These are phyloP conservation scores for Coemansia sp. DNA, from an alignment of 192 early-diverging fungal species.

Conservation along the genomic window DNA sequence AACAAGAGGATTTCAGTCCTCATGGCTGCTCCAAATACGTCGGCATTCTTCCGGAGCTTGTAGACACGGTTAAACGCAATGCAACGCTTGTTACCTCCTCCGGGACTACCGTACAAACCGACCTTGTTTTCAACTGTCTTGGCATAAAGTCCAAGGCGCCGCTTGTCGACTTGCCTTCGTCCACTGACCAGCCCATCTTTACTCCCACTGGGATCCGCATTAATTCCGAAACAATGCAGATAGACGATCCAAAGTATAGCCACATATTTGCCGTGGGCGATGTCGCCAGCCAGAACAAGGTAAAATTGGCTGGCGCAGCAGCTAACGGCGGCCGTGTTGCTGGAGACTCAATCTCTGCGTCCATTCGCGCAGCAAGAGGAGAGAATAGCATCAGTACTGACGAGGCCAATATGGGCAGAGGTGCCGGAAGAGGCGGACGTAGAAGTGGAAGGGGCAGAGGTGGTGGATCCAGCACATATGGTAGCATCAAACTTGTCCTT, in stretches of 20 bases:
- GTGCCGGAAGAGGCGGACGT: not conserved
- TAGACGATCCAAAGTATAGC: constrained; percentile 61
- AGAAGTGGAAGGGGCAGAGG: not conserved
- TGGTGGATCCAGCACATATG: constrained; percentile 9
- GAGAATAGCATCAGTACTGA: not conserved
- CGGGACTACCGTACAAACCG: constrained; percentile 25
- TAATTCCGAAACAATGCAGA: constrained; percentile 60
- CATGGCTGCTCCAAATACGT: constrained; percentile 28
- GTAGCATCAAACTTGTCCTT: constrained; percentile 46
- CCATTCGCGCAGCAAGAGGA: constrained; percentile 22
- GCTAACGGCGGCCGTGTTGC: constrained; percentile 26
- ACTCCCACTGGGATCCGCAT: constrained; percentile 52
- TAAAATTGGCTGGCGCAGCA: constrained; percentile 46
- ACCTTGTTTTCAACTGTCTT: constrained; percentile 44
- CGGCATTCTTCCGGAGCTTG: constrained; percentile 41
- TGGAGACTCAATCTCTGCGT: constrained; percentile 31
- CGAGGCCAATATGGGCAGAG: not conserved
- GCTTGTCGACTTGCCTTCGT: constrained; percentile 39
- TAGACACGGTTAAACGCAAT: constrained; percentile 47
- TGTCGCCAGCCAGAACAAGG: constrained; percentile 50
- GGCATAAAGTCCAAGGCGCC: constrained; percentile 33
- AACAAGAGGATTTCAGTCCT: constrained; percentile 10
- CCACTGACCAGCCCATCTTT: constrained; percentile 27
- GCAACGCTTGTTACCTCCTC: constrained; percentile 30
- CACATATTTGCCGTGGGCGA: constrained; percentile 80